Evolutionary conservation across 1,284 basidiomycete genomes (phyloP), one percentile per base, ranked within the genome.

Genomic region (Trichosporon ovoides): DNA sequence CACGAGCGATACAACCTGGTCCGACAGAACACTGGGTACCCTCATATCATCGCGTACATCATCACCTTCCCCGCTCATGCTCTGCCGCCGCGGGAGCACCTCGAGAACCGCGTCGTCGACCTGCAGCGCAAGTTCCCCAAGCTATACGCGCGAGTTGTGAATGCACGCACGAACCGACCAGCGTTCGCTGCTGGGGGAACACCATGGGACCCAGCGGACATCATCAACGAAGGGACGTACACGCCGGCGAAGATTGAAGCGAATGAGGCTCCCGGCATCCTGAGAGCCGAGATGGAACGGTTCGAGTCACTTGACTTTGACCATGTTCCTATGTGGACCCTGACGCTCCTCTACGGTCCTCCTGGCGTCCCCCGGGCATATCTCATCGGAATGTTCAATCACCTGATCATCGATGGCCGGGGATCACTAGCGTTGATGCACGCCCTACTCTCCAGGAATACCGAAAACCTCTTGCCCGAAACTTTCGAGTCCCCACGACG

Each of bases 161-260:
- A 38, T 34, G 13, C n/a, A 1, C 24, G 36, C 13, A 55, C 53
- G 24, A 48, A 48, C 16, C 24, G 22, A 16, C 43, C 43, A 7
- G 43, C 43, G 7, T 48, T 48, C 28, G 43, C 24, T n/a, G 43
- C 22, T 22, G 28, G 28, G 22, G 43, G 43, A n/a, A 28, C 43
- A 31, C 43, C 43, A 48, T 48, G 51, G 31, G 38, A 69, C 71
- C 33, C 49, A 2, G 49, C 33, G 14, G 49, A 51, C 19, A 51
- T 51, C 34, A 34, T 51, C 13, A 34, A 51, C 33, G 49, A 36
- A 33, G 49, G 49, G 9, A 36, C 34, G 16, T 51, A 51, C 49
- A 38, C 37, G 18, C 38, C 52, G 2, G 22, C 28, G 3, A 33
- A 33, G 38, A 19, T 20, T 7, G 52, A 20, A 11, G 38, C 31